These are phyloP conservation scores for Colletotrichum chrysophilum DNA, from an alignment of 2,329 filamentous ascomycete species.

Conservation along the genomic window DNA sequence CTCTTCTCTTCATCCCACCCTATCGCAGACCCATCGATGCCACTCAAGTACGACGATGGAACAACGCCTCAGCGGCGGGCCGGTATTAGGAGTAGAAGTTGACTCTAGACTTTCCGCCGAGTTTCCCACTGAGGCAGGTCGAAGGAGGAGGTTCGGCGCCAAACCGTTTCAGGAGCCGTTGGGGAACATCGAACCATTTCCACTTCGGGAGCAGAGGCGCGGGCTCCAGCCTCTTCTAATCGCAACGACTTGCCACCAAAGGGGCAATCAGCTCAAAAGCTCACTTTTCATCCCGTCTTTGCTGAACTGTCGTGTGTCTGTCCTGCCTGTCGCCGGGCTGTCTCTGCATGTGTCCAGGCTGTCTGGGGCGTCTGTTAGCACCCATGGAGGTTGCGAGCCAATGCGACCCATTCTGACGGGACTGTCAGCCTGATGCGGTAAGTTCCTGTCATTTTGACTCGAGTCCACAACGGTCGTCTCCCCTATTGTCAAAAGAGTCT, in stretches of 20 bases:
- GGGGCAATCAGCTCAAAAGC: neutral
- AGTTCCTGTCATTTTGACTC: neutral
- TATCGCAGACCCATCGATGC: neutral
- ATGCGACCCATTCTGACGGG: neutral
- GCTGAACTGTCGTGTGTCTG: neutral
- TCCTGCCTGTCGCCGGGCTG: neutral
- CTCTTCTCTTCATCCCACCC: neutral
- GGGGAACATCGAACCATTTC: conserved; percentile 2
- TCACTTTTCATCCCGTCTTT: neutral
- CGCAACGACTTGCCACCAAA: neutral
- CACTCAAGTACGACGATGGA: neutral
- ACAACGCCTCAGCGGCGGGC: neutral
- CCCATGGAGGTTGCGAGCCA: neutral
- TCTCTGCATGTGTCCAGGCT: neutral
- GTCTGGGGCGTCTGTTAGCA: conserved; percentile 12
- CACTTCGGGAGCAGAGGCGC: neutral
- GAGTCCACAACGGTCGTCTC: too few species aligned
- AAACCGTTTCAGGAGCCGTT: conserved; percentile 13
- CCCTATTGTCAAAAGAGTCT: neutral
- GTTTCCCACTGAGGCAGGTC: neutral
- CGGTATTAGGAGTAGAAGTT: neutral
- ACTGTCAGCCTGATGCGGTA: neutral
- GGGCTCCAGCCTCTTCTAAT: neutral
- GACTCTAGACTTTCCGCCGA: neutral
- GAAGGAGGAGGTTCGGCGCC: neutral